phyloP scores from a whole-genome alignment of 2,329 filamentous ascomycete genomes.

The Paramyrothecium roridum region DNA sequence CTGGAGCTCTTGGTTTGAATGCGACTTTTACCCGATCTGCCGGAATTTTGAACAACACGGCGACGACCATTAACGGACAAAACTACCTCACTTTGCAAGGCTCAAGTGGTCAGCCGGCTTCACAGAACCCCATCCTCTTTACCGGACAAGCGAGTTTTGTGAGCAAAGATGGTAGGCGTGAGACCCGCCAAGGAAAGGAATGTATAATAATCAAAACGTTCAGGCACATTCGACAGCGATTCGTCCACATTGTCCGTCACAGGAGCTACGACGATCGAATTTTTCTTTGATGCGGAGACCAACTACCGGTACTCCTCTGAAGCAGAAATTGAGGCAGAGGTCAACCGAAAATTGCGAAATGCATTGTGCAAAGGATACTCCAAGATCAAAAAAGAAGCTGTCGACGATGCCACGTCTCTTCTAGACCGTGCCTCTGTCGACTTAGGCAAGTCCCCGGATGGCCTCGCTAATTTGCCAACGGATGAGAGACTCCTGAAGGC shows the following conservation, averaged over 20 bases:
- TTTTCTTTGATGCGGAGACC: slow-evolving; percentile 21
- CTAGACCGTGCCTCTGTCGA: slow-evolving; percentile 16
- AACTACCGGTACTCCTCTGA: slow-evolving; percentile 17
- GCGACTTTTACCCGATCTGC: neutral
- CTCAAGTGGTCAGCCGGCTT: neutral
- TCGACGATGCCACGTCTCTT: slow-evolving; percentile 14
- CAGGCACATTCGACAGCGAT: too few relatives aligned
- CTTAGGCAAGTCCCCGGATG: slow-evolving; percentile 12
- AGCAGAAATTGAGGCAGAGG: slow-evolving; percentile 13
- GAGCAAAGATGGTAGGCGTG: neutral
- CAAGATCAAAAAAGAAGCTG: slow-evolving; percentile 10
- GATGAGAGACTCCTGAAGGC: neutral
- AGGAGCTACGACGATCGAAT: slow-evolving; percentile 16
- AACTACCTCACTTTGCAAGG: neutral
- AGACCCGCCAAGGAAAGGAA: neutral
- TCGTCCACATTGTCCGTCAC: slow-evolving; percentile 8
- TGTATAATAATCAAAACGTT: too few relatives aligned
- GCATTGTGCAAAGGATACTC: slow-evolving; percentile 12
- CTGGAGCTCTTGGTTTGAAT: neutral
- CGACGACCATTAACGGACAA: too few relatives aligned
- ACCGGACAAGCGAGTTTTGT: neutral
- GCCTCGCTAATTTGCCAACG: neutral
- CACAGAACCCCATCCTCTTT: neutral
- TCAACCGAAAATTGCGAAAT: slow-evolving; percentile 15
- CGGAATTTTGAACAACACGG: neutral